Evolutionary conservation across 768 basidiomycete species (phyloP).

Genomic region (Erythrobasidium yunnanense): DNA sequence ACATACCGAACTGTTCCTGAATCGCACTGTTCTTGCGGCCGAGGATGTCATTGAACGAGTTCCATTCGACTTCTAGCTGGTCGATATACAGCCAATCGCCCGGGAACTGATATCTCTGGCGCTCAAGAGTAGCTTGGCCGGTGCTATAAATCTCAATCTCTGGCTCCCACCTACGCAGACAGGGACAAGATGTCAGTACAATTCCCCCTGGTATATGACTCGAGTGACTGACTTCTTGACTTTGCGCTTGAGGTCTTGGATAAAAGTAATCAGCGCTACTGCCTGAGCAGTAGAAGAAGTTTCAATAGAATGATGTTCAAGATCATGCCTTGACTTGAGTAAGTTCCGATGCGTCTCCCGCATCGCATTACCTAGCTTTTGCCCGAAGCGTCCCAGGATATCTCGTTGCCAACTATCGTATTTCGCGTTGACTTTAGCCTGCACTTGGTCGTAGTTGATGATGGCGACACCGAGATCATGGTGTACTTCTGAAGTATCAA

Average conservation of each 20-base stretch:
- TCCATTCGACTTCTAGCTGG: conserved; percentile 95
- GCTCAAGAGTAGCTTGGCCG: conserved; percentile 93
- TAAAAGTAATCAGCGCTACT: conserved; percentile 97
- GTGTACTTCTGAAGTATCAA: conserved; percentile 87
- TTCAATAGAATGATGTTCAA: conserved; percentile 94
- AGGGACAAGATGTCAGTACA: neutral
- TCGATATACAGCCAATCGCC: conserved; percentile 98
- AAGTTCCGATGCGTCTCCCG: conserved; percentile 94
- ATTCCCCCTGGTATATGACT: neutral
- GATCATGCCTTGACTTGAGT: conserved; percentile 81
- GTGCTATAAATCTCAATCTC: conserved; percentile 88
- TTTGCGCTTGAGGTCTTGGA: conserved; percentile 96
- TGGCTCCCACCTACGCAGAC: conserved; percentile 66
- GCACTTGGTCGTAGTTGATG: conserved; percentile 96
- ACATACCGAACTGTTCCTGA: conserved; percentile 86
- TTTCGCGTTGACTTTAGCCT: conserved; percentile 92
- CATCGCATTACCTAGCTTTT: conserved; percentile 87
- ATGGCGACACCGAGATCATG: conserved; percentile 73
- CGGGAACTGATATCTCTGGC: conserved; percentile 92
- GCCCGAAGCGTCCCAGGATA: conserved; percentile 79
- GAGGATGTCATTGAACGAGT: conserved; percentile 92
- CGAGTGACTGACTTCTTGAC: conserved; percentile 53
- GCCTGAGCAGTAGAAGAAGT: conserved; percentile 88
- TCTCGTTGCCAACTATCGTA: conserved; percentile 98
- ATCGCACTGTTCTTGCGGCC: conserved; percentile 97